Conservation (phyloP, 148 eudicot species). For the Rhododendron griersonianum region DNA sequence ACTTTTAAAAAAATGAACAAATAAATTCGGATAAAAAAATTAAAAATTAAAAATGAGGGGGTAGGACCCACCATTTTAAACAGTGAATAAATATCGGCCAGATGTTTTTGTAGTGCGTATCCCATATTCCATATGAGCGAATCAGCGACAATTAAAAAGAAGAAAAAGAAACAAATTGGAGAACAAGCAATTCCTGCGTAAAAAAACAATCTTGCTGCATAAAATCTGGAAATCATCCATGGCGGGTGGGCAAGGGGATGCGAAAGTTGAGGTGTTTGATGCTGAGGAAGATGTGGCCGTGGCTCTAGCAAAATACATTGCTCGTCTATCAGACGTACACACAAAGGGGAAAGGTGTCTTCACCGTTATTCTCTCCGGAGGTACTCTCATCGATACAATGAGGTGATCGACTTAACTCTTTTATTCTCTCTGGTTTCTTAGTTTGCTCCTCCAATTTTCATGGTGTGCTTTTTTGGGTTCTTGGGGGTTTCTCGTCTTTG, state of each 20-base stretch:
- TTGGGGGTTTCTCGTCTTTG: not conserved
- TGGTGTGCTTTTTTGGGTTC: not conserved
- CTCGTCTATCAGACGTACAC: constrained; percentile 45
- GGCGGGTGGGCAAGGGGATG: constrained; percentile 21
- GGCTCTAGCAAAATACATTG: constrained; percentile 52
- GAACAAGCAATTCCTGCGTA: not conserved
- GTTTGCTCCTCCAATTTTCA: not conserved
- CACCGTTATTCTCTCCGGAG: constrained; percentile 74
- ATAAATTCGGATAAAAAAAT: too few relatives aligned
- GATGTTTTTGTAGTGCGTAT: too few relatives aligned
- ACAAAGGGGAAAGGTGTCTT: constrained; percentile 49
- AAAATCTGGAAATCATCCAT: not conserved
- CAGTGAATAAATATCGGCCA: too few relatives aligned
- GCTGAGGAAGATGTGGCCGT: constrained; percentile 56
- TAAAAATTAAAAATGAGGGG: too few relatives aligned
- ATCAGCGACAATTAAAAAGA: too few relatives aligned
- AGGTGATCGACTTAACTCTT: constrained; percentile 26
- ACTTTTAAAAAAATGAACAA: too few relatives aligned
- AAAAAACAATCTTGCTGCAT: not conserved
- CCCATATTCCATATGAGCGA: not conserved
- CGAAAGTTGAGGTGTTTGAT: constrained; percentile 26
- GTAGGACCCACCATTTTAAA: too few relatives aligned
- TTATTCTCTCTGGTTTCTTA: not conserved
- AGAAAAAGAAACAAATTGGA: too few relatives aligned
- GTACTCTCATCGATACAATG: constrained; percentile 60